phyloP scores from a whole-genome alignment of 2,329 filamentous ascomycete species.

The Dissoconium aciculare region DNA sequence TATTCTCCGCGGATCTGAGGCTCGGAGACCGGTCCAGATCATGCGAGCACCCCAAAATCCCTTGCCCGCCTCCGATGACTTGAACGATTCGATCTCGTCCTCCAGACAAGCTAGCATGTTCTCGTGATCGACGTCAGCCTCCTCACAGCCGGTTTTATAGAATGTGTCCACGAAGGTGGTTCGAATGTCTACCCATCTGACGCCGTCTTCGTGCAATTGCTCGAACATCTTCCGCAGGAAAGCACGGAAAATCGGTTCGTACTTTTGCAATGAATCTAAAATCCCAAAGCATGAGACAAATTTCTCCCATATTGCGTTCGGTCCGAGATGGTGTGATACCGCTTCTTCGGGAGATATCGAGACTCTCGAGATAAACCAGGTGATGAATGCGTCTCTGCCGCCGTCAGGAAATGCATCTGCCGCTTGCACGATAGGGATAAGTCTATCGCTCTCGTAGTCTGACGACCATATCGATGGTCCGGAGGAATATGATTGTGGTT shows the following conservation, averaged over 20 bases:
- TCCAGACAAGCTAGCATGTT: slow-evolving; percentile 58
- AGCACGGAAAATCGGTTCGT: slow-evolving; percentile 74
- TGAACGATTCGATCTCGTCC: slow-evolving; percentile 67
- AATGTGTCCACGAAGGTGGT: slow-evolving; percentile 61
- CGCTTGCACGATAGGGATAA: slow-evolving; percentile 44
- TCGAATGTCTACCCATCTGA: slow-evolving; percentile 72
- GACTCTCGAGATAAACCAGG: slow-evolving; percentile 61
- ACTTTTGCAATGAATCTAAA: slow-evolving; percentile 61
- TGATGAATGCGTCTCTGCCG: slow-evolving; percentile 55
- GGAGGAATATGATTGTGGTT: slow-evolving; percentile 28
- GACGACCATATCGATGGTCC: slow-evolving; percentile 43
- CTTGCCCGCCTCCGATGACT: slow-evolving; percentile 51
- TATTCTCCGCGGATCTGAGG: slow-evolving; percentile 47
- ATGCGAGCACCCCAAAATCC: slow-evolving; percentile 72
- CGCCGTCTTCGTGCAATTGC: slow-evolving; percentile 62
- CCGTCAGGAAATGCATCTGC: slow-evolving; percentile 62
- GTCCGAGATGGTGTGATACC: slow-evolving; percentile 64
- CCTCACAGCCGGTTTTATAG: slow-evolving; percentile 47
- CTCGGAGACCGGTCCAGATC: slow-evolving; percentile 69
- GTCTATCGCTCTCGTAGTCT: slow-evolving; percentile 44
- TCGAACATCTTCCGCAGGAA: slow-evolving; percentile 59
- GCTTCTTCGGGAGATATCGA: slow-evolving; percentile 59
- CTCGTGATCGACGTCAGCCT: slow-evolving; percentile 50
- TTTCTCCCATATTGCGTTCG: slow-evolving; percentile 72
- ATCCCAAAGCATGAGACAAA: slow-evolving; percentile 68